phyloP scores from a whole-genome alignment of 805 yeast species.

The Spathaspora arborariae region DNA sequence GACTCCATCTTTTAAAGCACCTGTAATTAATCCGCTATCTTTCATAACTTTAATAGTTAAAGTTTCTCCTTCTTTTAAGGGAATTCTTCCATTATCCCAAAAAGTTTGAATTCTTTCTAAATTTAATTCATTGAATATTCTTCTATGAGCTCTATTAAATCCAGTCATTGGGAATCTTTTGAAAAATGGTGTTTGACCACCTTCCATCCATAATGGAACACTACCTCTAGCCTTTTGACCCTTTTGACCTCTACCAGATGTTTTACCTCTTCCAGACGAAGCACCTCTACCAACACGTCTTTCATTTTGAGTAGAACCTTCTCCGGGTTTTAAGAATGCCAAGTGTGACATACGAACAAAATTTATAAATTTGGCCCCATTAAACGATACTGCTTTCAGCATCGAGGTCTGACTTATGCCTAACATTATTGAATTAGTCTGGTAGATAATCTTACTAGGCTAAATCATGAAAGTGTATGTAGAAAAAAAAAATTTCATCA shows the following conservation, averaged over 20 bases:
- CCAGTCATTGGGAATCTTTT: conserved; percentile 86
- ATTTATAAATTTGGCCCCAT: not conserved
- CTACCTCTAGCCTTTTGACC: conserved; percentile 96
- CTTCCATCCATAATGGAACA: conserved; percentile 93
- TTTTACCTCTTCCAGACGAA: conserved; percentile 87
- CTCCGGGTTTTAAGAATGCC: conserved; percentile 55
- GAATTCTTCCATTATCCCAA: conserved; percentile 62
- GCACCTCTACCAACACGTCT: conserved; percentile 96
- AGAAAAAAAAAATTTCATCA: not conserved
- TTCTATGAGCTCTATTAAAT: conserved; percentile 62
- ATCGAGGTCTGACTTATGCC: not conserved
- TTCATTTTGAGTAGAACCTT: conserved; percentile 54
- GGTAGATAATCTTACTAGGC: not conserved
- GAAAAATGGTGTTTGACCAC: conserved; percentile 95
- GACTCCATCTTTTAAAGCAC: conserved; percentile 74
- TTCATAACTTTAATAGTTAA: conserved; percentile 76
- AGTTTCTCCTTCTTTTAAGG: conserved; percentile 53
- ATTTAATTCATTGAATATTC: conserved; percentile 55
- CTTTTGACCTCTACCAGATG: conserved; percentile 95
- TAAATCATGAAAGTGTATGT: not conserved
- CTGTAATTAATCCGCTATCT: conserved; percentile 67
- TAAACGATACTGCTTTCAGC: not conserved
- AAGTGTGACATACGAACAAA: conserved; percentile 42
- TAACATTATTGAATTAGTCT: not conserved
- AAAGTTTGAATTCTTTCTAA: conserved; percentile 68